Base-by-base conservation (phyloP, 768 basidiomycete species). In the Tulasnella sp. region DNA sequence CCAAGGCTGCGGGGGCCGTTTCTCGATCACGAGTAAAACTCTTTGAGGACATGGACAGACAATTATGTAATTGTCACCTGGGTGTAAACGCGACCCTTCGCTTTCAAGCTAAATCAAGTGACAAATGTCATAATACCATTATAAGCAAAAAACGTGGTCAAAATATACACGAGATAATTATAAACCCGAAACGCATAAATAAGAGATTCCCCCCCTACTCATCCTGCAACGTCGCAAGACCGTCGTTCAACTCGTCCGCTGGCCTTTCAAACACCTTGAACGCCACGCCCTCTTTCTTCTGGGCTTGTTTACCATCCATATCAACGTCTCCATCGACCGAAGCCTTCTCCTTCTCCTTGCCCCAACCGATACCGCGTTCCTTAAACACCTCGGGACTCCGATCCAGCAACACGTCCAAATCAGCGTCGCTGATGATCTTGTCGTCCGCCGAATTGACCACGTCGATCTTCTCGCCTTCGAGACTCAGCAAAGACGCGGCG, bases 401-500 rank as follows among this genome's bases (percentile, higher is more conserved):
- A 83, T 98, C 97, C 48, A 99, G 87, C 76, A 99, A 87, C 84
- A 91, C 88, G 31, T 93, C 91, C 48, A 99, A 86, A 83, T 98
- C 95, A 58, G 89, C 89, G 76, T 98, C 94, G 82, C 92, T 93
- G 83, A 99, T 88, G 76, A 98, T 91, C 46, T 90, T 90, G 92
- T 94, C 83, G 91, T 89, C 81, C 72, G 80, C 54, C 1, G 81
- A 76, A 1, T 91, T 91, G 24, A 96, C 95, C 14, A 98, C 92
- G 77, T 95, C 91, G 80, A 98, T 95, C 84, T 96, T 92, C 86
- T 98, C 95, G 22, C 93, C 93, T 84, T 97, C 96, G 4, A 97
- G 90, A 44, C 88, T 89, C 34, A 97, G 88, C 60, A 98, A 86
- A 28, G 91, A 89, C 28, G 93, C 90, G 0, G 95, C 94, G 89